These are phyloP conservation scores for Epichloe amarillans DNA, from an alignment of 2,329 filamentous ascomycete genomes.

Conservation along the genomic window DNA sequence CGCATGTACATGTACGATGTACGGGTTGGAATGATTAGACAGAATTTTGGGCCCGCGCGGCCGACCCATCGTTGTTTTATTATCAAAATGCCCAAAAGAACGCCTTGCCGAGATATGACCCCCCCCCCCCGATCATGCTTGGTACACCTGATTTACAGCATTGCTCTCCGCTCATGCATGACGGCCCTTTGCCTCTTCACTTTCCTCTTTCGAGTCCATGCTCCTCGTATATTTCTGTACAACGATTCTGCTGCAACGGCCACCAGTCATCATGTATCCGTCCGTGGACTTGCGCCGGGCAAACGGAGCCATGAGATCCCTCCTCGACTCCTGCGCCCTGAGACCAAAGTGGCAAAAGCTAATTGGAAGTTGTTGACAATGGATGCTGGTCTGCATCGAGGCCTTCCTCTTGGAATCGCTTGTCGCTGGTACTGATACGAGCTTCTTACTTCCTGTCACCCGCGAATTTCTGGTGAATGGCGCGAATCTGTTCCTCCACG, in stretches of 20 bases:
- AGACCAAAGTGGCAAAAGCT: neutral
- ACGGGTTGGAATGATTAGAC: too few relatives aligned
- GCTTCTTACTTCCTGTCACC: constrained; percentile 19
- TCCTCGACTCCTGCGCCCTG: too few relatives aligned
- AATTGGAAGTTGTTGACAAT: too few relatives aligned
- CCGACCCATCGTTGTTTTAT: neutral
- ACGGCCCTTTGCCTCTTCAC: neutral
- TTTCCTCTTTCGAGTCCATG: neutral
- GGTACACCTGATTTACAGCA: constrained; percentile 2
- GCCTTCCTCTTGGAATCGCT: neutral
- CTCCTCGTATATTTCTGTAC: neutral
- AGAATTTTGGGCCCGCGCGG: too few relatives aligned
- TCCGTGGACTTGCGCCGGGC: too few relatives aligned
- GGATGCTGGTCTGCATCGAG: neutral
- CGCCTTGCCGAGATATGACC: neutral
- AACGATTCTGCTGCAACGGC: neutral
- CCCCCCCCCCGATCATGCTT: neutral
- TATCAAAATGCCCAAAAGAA: neutral
- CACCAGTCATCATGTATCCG: neutral
- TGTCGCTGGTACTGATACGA: neutral
- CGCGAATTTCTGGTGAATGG: constrained; percentile 42
- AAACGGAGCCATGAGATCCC: too few relatives aligned
- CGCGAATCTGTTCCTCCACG: constrained; percentile 73
- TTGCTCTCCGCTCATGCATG: neutral
- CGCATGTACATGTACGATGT: too few relatives aligned